Base-by-base conservation (phyloP, 164 flowering plant species). In the Berberis vulgaris region DNA sequence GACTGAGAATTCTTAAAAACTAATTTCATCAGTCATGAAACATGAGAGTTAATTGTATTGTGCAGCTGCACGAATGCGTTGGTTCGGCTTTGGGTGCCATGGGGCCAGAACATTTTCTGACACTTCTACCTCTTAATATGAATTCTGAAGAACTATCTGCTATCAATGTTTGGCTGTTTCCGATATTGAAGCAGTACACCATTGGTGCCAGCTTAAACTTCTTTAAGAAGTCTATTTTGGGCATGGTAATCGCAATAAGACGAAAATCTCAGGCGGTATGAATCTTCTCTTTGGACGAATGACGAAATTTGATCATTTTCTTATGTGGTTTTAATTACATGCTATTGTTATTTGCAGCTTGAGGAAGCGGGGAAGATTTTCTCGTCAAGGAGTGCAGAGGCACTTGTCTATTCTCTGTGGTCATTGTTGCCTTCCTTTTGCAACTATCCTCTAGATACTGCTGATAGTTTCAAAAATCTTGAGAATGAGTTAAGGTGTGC, bases 401-500 rank as follows among this genome's bases (percentile, higher is more conserved):
- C 83, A 54, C 76, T 91, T 67, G 79, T 78, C 39, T 84, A 89
- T 71, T 81, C 91, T 7, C 60, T 95, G 56, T 95, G 98, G 98
- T 91, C 98, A 9, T 76, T 95, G 73, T 65, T 95, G 66, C 96
- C 98, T 67, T 83, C 98, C 43, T 95, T 91, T 76, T 95, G 99
- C 82, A 88, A 89, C 75, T 95, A 89, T 71, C 89, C 99, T 59
- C 13, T 74, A 55, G 99, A 95, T 65, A 89, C 93, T 64, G 87
- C 93, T 59, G 73, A 76, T 73, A 83, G 86, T 73, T 91, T 95
- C 68, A 79, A 80, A 72, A 83, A 72, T 67, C 82, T 95, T 2
- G 65, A 69, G 74, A 69, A 70, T 60, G 59, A 61, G 42, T 62
- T 91, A 62, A 75, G 83, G 60, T 46, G 50, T 66, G 86, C 82